These are phyloP conservation scores for Mortierella sp. DNA, from an alignment of 371 early-diverging fungal species.

Conservation along the genomic window DNA sequence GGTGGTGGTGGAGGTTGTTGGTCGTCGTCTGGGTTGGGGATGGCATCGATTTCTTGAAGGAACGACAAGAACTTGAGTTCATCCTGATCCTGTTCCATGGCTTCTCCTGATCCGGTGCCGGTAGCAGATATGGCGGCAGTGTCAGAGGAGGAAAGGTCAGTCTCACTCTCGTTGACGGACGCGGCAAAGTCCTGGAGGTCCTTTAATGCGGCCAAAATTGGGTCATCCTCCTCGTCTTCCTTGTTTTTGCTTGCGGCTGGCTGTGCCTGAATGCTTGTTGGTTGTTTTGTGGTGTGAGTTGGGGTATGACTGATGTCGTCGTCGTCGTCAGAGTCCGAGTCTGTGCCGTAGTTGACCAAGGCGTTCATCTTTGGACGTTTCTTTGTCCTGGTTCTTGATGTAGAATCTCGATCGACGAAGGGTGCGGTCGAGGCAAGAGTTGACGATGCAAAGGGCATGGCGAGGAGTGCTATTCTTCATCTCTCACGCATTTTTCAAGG, in stretches of 20 bases:
- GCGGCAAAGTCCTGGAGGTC: constrained; percentile 52
- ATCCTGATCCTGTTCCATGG: not conserved
- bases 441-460: not conserved
- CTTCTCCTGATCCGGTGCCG: not conserved
- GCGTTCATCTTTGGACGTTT: constrained; percentile 28
- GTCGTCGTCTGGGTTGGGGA: constrained; percentile 30
- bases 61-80: constrained; percentile 31
- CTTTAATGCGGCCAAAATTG: constrained; percentile 33
- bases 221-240: constrained; percentile 26
- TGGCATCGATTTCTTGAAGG: constrained; percentile 41
- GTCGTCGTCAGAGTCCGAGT: constrained; percentile 40
- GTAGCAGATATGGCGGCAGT: not conserved
- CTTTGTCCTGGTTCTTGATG: not conserved
- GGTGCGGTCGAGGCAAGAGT: not conserved
- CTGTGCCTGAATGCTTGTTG: not conserved
- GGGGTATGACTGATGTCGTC: not conserved
- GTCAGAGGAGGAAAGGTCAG: not conserved
- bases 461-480: no score
- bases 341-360: constrained; percentile 41
- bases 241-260: not conserved
- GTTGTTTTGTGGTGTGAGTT: not conserved
- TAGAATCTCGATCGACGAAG: not conserved
- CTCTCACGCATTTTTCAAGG: not conserved
- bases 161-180: not conserved
- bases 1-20: constrained; percentile 20